Evolutionary conservation across 2,329 filamentous ascomycete species (phyloP), one percentile per base, ranked within the genome.

Genomic region (Triangularia verruculosa): DNA sequence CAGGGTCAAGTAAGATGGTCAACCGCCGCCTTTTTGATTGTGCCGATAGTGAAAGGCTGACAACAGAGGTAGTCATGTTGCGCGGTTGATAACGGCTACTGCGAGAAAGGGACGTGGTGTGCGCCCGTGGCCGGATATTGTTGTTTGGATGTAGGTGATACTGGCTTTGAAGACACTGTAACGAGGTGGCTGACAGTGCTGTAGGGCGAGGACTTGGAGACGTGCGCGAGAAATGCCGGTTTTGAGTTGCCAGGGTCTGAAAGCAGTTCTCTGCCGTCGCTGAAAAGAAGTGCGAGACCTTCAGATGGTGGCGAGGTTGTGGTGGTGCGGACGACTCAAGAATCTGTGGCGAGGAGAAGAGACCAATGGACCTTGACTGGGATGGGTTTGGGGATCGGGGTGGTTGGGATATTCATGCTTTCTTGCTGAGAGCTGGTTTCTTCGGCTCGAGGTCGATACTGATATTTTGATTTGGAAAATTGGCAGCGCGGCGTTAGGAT

Each of bases 31-130:
- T n/a, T n/a, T n/a, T n/a, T n/a, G n/a, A n/a, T n/a, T n/a, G 5
- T 32, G 30, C 13, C 9, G 30, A 12, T 11, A 12, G 13, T 2
- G 2, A 32, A 6, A 32, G 9, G 43, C 65, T 78, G 77, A 68
- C 78, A 73, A 61, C 27, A 28, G 69, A 57, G 75, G 74, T 74
- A 78, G 77, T 71, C 74, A 28, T 78, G 77, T 60, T 78, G 76
- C 60, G 39, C 63, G 8, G 57, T 66, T 17, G 76, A 78, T 47
- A 70, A 69, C 34, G 75, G 75, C 1, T 78, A 73, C 68, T 78
- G 77, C 62, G 70, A 71, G 2, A 61, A 63, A 9, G 76, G 75
- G 6, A 73, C 72, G 30, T 76, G 74, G 65, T 78, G 76, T 59
- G 76, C 76, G 6, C 76, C 77, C 0, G 73, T 77, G 5, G 70